Evolutionary conservation across 257 asterid genomes (phyloP), one percentile per base, ranked within the genome.

Genomic region (Paulownia fortunei): DNA sequence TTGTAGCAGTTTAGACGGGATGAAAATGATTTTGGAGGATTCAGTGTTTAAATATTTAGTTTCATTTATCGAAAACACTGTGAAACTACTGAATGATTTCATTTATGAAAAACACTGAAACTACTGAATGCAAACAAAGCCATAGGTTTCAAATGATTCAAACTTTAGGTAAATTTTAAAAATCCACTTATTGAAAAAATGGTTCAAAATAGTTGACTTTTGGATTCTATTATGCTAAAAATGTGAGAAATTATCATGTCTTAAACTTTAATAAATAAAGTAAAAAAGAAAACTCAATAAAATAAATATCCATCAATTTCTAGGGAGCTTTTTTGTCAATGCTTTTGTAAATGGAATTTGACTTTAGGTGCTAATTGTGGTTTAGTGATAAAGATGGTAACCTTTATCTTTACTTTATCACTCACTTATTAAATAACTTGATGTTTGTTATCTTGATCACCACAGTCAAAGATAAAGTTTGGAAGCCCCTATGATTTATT

Each of bases 381-480:
- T 24, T n/a, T 2, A n/a, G 13, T 69, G 27, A 64, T 60, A 60
- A 44, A 60, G 72, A 27, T 55, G 72, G 61, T 11, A 74, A 30
- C 60, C 63, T 47, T 61, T 47, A 32, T 65, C 61, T 46, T 73
- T 60, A 13, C 55, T 37, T 56, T 26, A 18, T 73, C 27, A 73
- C 32, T 1, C 0, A 24, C 13, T 41, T 41, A 61, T 44, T 60
- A 61, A 46, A 61, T 59, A 15, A 12, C 8, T 23, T 42, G 26
- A 11, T 67, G 16, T 8, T 66, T 62, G 47, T 59, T 44, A 61
- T 74, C 61, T 74, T 44, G 36, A 47, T 47, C 73, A 74, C 37
- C 72, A 75, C 36, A n/a, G 69, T 44, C 52, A 74, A 62, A 70
- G 32, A 39, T 71, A 37, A 69, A 79, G 69, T 49, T 63, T 23